Evolutionary conservation across 495 filamentous ascomycete genomes (phyloP), one percentile per base, ranked within the genome.

Genomic region (Lophiostoma macrostomum): DNA sequence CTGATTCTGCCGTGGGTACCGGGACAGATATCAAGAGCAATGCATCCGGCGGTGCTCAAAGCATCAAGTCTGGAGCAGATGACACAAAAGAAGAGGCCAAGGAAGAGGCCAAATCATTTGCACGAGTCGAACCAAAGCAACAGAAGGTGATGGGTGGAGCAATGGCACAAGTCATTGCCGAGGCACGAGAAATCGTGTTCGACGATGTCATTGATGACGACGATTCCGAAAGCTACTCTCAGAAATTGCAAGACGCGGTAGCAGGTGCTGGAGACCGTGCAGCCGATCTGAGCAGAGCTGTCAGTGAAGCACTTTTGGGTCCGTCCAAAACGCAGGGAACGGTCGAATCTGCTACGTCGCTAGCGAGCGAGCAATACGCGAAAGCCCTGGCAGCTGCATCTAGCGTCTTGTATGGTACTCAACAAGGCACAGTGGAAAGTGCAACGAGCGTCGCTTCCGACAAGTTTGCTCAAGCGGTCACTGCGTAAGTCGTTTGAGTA

Each of bases 321-420:
- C 66, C 75, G 4, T 56, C 73, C 3, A 73, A 35, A 16, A 75
- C 73, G 0, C 66, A 72, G 46, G 75, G 76, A 4, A 64, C 70
- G 11, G 65, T 73, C 1, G 71, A 76, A 38, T 70, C 68, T 14
- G 67, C 70, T 1, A 73, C 76, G 4, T 76, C 72, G 29, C 49
- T 80, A 13, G 80, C 77, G 6, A 68, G 70, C 43, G 76, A 80
- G 29, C 74, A 80, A 44, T 83, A 84, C 54, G 73, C 72, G 14
- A 74, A 70, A 54, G 81, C 80, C 12, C 56, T 83, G 29, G 61
- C 69, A 22, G 81, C 80, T 30, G 82, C 82, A 10, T 82, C 78
- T 22, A 74, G 67, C 29, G 77, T 73, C 22, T 61, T 84, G 0
- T 81, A 84, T 61, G 82, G 82, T 13, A 77, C 78, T 2, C 65